Evolutionary conservation across 306 rosid genomes (phyloP).

Genomic region (Spatholobus suberectus): DNA sequence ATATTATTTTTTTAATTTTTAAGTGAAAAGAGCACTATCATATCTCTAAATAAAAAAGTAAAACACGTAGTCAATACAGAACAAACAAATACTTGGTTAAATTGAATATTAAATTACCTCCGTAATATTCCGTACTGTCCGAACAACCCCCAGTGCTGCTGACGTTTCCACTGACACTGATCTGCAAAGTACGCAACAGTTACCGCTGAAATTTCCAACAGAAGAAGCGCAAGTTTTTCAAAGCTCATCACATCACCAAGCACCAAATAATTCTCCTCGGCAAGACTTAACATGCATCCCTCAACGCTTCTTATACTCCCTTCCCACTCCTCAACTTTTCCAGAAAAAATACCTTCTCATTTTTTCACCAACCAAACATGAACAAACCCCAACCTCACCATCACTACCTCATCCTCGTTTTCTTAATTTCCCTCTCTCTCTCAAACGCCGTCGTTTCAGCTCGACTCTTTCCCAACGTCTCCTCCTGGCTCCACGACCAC

Average conservation of each 20-base stretch:
- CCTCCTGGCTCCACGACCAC: conserved; percentile 42
- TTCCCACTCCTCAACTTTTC: neutral
- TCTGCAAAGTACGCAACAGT: neutral
- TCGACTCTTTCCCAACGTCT: conserved; percentile 60
- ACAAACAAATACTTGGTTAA: neutral
- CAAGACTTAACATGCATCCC: neutral
- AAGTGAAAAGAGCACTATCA: no score
- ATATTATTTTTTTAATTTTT: no score
- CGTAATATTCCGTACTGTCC: neutral
- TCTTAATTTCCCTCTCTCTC: conserved; percentile 23
- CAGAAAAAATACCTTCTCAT: neutral
- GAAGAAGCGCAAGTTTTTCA: conserved; percentile 1
- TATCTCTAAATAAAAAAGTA: no score
- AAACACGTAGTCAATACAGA: no score
- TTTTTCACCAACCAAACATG: conserved; percentile 43
- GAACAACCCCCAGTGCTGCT: neutral
- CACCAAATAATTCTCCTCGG: neutral
- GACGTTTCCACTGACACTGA: neutral
- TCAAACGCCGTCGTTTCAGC: conserved; percentile 42
- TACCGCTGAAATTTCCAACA: conserved; percentile 16
- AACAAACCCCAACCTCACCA: neutral
- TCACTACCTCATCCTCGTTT: neutral
- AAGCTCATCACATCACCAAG: neutral
- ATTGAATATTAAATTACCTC: neutral
- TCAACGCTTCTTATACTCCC: conserved; percentile 1